Evolutionary conservation across 2,329 filamentous ascomycete genomes (phyloP).

Genomic region (Arthrinium phaeospermum): DNA sequence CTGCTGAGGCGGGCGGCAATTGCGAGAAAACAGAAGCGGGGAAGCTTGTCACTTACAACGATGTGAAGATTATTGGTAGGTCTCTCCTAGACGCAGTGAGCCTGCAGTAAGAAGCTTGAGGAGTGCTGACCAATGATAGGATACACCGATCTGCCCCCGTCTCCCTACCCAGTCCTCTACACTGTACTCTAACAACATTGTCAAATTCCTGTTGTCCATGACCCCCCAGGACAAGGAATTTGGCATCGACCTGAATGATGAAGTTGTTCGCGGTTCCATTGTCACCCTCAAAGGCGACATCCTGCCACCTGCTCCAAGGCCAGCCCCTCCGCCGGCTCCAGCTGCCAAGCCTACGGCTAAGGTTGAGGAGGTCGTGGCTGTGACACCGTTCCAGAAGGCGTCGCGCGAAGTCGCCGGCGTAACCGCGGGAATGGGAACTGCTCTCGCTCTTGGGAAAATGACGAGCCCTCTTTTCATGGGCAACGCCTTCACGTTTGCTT

Average conservation of each 20-base stretch:
- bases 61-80: constrained; percentile 82
- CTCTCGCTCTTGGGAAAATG: constrained; percentile 77
- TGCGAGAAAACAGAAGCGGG: constrained; percentile 82
- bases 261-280: constrained; percentile 85
- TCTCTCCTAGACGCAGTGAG: constrained; percentile 21
- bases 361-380: constrained; percentile 60
- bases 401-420: constrained; percentile 76
- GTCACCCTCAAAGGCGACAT: constrained; percentile 80
- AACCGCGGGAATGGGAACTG: constrained; percentile 78
- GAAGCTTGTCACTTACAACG: constrained; percentile 72
- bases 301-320: constrained; percentile 75
- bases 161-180: constrained; percentile 89
- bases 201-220: constrained; percentile 85
- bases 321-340: constrained; percentile 61
- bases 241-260: constrained; percentile 80
- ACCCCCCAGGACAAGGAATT: constrained; percentile 78
- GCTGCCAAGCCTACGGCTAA: constrained; percentile 46
- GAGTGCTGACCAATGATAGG: constrained; percentile 48
- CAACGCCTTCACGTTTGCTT: constrained; percentile 83
- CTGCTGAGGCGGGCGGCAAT: constrained; percentile 87
- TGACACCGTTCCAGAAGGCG: constrained; percentile 84
- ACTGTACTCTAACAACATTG: constrained; percentile 92
- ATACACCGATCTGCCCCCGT: constrained; percentile 86
- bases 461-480: constrained; percentile 87
- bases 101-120: not conserved